A percentile compares a stretch with the other conserved stretches of the same genome.
Conservation (phyloP, 768 basidiomycete species). For the Candolleomyces aberdarensis region DNA sequence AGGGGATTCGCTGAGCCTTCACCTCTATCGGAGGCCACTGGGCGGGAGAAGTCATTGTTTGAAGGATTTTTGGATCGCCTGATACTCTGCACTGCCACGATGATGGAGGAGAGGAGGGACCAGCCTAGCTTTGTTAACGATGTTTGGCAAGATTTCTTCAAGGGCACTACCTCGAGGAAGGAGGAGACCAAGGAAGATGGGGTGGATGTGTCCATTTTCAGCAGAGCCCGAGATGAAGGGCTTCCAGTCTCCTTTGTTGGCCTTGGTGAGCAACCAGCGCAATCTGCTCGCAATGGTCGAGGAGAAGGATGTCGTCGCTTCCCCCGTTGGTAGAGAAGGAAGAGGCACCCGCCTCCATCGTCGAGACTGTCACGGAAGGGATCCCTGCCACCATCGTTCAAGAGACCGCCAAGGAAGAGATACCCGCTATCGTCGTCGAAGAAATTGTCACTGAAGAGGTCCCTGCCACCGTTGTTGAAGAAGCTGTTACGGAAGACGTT, state of each 20-base stretch:
- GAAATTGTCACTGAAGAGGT: no score
- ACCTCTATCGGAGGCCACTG: neutral
- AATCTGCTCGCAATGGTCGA: no score
- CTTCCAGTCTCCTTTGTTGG: no score
- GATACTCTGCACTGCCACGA: neutral
- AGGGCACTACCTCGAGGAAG: neutral
- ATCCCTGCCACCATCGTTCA: neutral
- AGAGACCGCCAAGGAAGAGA: no score
- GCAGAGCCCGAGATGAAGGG: neutral
- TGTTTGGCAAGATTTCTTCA: neutral
- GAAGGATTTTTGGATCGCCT: slow-evolving; percentile 2
- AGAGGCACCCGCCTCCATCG: no score
- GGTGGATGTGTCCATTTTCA: neutral
- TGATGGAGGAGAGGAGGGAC: neutral
- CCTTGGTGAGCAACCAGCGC: no score
- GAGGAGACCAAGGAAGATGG: neutral
- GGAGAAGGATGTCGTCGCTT: no score
- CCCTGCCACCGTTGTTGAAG: neutral
- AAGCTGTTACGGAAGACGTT: neutral
- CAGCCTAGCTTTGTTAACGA: slow-evolving; percentile 8
- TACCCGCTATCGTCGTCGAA: no score
- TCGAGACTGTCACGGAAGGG: neutral
- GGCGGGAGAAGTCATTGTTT: neutral
- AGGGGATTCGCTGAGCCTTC: neutral
- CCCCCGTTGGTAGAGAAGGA: neutral